phyloP scores from a whole-genome alignment of 257 asterid genomes.

The Fraxinus pennsylvanica region DNA sequence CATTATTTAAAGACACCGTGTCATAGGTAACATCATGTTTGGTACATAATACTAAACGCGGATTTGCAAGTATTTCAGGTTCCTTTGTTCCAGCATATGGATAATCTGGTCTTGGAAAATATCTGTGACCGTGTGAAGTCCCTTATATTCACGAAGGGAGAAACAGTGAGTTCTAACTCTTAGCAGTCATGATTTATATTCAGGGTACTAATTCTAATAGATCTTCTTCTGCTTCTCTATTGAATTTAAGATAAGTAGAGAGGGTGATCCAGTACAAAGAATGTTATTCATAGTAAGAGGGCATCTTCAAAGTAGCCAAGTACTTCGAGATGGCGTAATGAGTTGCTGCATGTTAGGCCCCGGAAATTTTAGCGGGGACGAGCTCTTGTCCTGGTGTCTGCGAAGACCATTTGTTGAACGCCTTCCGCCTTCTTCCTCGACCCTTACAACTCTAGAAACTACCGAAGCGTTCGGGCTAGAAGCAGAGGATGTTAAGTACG shows the following conservation, averaged over 20 bases:
- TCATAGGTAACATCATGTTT: background rate
- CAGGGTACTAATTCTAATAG: background rate
- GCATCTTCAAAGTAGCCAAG: slow-evolving; percentile 96
- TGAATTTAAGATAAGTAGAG: slow-evolving; percentile 65
- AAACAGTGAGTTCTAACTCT: slow-evolving; percentile 53
- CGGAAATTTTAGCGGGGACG: slow-evolving; percentile 94
- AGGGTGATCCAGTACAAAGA: slow-evolving; percentile 92
- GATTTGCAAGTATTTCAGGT: slow-evolving; percentile 44
- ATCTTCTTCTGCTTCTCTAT: background rate
- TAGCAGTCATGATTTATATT: background rate
- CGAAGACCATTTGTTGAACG: slow-evolving; percentile 81
- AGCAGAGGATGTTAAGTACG: slow-evolving; percentile 87
- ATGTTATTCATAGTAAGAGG: slow-evolving; percentile 95
- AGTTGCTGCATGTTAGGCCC: slow-evolving; percentile 98
- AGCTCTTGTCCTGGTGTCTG: slow-evolving; percentile 94
- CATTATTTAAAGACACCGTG: too few species aligned
- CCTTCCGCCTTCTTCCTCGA: slow-evolving; percentile 83
- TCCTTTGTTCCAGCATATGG: slow-evolving; percentile 96
- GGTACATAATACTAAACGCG: background rate
- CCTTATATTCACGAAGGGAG: slow-evolving; percentile 88
- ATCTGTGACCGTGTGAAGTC: slow-evolving; percentile 95
- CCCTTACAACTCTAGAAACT: slow-evolving; percentile 73
- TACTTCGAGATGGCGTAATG: slow-evolving; percentile 73
- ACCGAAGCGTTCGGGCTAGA: slow-evolving; percentile 93
- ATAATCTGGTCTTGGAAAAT: slow-evolving; percentile 82